These are phyloP conservation scores for Oryza longistaminata DNA, from an alignment of 176 grass and related monocot species.

Conservation along the genomic window DNA sequence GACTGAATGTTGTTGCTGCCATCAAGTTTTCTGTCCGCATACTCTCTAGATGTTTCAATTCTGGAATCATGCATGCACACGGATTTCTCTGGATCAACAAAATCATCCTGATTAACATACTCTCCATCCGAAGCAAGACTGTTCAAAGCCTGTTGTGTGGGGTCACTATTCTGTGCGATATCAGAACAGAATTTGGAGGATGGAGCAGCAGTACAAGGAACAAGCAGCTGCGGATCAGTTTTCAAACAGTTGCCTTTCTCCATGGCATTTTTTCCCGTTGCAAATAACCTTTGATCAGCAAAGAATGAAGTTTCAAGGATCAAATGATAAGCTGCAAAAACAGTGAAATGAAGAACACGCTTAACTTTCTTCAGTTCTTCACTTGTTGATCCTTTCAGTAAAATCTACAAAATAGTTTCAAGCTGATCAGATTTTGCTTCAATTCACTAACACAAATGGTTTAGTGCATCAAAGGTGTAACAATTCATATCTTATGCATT, in stretches of 20 bases:
- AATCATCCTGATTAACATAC: constrained; percentile 41
- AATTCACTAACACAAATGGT: not conserved
- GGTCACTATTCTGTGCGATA: constrained; percentile 30
- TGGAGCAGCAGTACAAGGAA: not conserved
- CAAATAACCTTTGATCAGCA: constrained; percentile 79
- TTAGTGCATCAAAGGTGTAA: constrained; percentile 18
- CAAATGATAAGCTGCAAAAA: constrained; percentile 97
- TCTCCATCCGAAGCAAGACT: constrained; percentile 36
- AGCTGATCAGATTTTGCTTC: constrained; percentile 24
- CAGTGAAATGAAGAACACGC: constrained; percentile 72
- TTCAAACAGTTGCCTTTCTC: constrained; percentile 44
- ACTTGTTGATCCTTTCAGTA: constrained; percentile 81
- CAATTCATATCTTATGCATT: not conserved
- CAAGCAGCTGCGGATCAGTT: constrained; percentile 20
- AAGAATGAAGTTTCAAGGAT: constrained; percentile 93
- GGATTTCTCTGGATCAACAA: constrained; percentile 17
- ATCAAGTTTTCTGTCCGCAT: constrained; percentile 10
- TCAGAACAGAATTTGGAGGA: constrained; percentile 38
- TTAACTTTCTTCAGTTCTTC: constrained; percentile 95
- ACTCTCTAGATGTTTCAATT: constrained; percentile 22
- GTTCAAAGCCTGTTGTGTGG: constrained; percentile 27
- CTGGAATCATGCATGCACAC: constrained; percentile 16
- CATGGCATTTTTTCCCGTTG: constrained; percentile 45
- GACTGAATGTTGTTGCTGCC: not conserved
- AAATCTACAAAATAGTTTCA: constrained; percentile 66